phyloP scores from a whole-genome alignment of 192 early-diverging fungal species.

The Entophlyctis helioformis region DNA sequence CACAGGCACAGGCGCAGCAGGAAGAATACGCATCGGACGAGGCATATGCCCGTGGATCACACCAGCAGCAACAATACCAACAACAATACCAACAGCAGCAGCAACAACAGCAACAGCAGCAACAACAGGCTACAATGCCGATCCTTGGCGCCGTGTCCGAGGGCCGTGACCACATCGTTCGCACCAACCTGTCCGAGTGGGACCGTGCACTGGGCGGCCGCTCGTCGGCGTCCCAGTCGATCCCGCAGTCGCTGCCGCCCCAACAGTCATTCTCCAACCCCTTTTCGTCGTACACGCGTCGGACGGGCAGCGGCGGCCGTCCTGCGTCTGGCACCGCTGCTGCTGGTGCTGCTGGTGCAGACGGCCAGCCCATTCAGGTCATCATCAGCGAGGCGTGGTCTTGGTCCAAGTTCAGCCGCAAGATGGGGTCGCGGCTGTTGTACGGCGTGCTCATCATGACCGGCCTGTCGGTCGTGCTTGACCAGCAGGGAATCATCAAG shows the following conservation, averaged over 20 bases:
- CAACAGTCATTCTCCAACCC: not conserved
- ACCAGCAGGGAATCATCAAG: slow-evolving; percentile 44
- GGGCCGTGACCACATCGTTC: slow-evolving; percentile 16
- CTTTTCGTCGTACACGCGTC: too few relatives aligned
- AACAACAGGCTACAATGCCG: not conserved
- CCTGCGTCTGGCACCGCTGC: not conserved
- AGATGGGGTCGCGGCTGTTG: slow-evolving; percentile 22
- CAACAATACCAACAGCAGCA: too few relatives aligned
- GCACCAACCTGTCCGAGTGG: slow-evolving; percentile 11
- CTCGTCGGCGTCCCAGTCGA: not conserved
- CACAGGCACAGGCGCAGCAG: too few relatives aligned
- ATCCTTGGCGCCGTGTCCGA: slow-evolving; percentile 5
- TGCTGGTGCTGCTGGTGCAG: not conserved
- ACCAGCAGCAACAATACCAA: too few relatives aligned
- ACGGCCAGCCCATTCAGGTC: slow-evolving; percentile 31
- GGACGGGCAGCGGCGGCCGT: not conserved
- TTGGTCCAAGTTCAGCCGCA: slow-evolving; percentile 38
- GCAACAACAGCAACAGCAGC: slow-evolving; percentile 6
- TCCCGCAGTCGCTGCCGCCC: not conserved
- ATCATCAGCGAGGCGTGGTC: slow-evolving; percentile 41
- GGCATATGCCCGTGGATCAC: too few relatives aligned
- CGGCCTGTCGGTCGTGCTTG: slow-evolving; percentile 35
- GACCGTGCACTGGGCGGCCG: slow-evolving; percentile 9
- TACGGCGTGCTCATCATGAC: slow-evolving; percentile 37
- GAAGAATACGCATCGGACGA: too few relatives aligned